These are phyloP conservation scores for Chlorella sp. DNA, from an alignment of 139 green algal genomes.

Conservation along the genomic window DNA sequence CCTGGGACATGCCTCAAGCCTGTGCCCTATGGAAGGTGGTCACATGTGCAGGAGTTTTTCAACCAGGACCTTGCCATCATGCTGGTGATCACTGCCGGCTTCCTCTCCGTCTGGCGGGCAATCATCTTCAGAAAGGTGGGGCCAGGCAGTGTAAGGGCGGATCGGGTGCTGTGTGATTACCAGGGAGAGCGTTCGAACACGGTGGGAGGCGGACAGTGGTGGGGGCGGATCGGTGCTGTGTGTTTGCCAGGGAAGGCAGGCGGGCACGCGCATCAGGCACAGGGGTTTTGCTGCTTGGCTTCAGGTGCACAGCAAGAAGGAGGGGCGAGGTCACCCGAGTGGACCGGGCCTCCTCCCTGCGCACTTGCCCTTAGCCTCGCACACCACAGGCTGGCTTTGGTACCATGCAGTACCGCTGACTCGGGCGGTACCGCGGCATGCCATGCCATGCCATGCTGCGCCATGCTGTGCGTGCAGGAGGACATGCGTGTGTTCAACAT, in stretches of 20 bases:
- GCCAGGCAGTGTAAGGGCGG: too few species aligned
- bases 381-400: not conserved
- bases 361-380: too few species aligned
- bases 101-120: not conserved
- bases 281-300: too few species aligned
- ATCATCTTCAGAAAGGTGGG: slow-evolving; percentile 7
- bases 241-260: too few species aligned
- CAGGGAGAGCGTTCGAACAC: too few species aligned
- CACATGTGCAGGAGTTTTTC: not conserved
- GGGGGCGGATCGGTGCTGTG: too few species aligned
- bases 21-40: too few species aligned
- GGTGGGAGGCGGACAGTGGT: too few species aligned
- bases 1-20: not conserved
- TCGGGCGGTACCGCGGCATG: not conserved
- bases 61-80: slow-evolving; percentile 50
- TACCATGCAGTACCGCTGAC: not conserved
- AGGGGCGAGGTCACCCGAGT: too few species aligned
- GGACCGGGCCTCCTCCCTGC: too few species aligned
- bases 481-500: slow-evolving; percentile 28
- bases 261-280: not conserved
- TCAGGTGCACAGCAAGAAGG: too few species aligned
- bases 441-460: not conserved
- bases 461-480: not conserved
- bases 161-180: not conserved
- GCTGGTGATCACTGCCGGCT: slow-evolving; percentile 19